Evolutionary conservation across 2,329 filamentous ascomycete species (phyloP), one percentile per base, ranked within the genome.

Genomic region (Fusarium tjaetaba): DNA sequence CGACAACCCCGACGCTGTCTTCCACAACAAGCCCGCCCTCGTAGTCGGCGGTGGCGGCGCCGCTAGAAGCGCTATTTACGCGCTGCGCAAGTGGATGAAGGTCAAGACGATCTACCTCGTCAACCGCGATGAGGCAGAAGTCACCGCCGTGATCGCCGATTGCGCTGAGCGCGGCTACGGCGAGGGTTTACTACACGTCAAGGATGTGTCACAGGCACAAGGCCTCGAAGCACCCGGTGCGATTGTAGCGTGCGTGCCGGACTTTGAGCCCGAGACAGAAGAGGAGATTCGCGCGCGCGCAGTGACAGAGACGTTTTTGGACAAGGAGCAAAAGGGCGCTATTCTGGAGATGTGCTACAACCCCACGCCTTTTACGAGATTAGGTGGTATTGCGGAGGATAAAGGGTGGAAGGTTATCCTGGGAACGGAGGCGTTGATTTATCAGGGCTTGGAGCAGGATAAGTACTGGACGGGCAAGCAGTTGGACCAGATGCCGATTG

Each of bases 271-370:
- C 1, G 85, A 85, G 76, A 92, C 90, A 0, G 81, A 85, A 4
- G 87, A 87, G 34, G 93, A 96, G 84, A 84, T 86, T 34, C 83
- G 85, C 46, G 89, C 92, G 8, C 84, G 93, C 4, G 80, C 81
- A 3, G 86, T 94, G 1, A 81, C 87, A 1, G 85, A 89, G 76
- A 80, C 84, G 7, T 87, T 86, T 53, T 73, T 87, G 16, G 65
- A 70, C 38, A 85, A 85, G 80, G 78, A 84, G 22, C 82, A 87
- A 69, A 92, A 92, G 81, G 93, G 92, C 11, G 90, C 90, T 11
- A 88, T 95, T 64, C 80, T 95, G 68, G 93, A 95, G 81, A 95
- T 96, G 93, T 95, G 93, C 85, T 95, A 95, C 80, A 93, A 95
- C 79, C 93, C 93, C 0, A 85, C 86, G 6, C 91, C 92, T 0